These are phyloP conservation scores for Trichocladium antarcticum DNA, from an alignment of 495 filamentous ascomycete species.

Conservation along the genomic window DNA sequence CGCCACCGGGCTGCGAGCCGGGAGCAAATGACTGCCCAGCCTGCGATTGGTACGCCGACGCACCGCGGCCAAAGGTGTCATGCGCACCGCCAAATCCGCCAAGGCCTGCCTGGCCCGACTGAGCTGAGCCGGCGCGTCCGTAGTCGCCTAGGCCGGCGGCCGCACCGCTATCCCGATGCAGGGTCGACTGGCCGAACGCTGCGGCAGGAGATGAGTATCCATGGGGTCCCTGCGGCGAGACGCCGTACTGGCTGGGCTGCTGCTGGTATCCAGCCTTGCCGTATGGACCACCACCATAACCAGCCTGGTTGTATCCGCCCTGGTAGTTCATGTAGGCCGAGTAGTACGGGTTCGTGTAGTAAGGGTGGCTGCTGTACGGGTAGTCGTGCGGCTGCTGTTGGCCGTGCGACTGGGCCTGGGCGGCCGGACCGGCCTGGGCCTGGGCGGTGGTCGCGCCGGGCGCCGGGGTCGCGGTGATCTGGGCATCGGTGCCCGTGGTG, in stretches of 20 bases:
- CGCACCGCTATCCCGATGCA: conserved; percentile 53
- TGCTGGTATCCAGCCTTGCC: conserved; percentile 61
- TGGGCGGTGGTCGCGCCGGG: conserved; percentile 39
- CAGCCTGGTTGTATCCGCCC: conserved; percentile 53
- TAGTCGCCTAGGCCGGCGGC: conserved; percentile 55
- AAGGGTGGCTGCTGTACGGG: conserved; percentile 64
- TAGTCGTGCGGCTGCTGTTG: conserved; percentile 50
- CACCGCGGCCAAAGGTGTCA: conserved; percentile 64
- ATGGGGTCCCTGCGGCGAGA: conserved; percentile 59
- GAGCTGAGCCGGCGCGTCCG: conserved; percentile 60
- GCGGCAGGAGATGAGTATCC: conserved; percentile 72
- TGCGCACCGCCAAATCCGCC: conserved; percentile 61
- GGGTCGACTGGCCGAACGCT: conserved; percentile 59
- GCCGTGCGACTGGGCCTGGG: conserved; percentile 50
- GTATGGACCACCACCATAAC: conserved; percentile 58
- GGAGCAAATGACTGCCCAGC: conserved; percentile 57
- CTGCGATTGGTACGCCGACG: conserved; percentile 50
- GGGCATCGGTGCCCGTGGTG: conserved; percentile 60
- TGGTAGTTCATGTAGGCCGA: conserved; percentile 68
- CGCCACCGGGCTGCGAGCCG: conserved; percentile 42
- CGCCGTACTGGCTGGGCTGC: conserved; percentile 68
- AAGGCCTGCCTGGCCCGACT: conserved; percentile 59
- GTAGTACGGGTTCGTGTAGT: conserved; percentile 72
- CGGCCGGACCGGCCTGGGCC: conserved; percentile 45
- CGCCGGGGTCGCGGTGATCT: conserved; percentile 77